Evolutionary conservation across 768 basidiomycete genomes (phyloP), one percentile per base, ranked within the genome.

Genomic region (Tricholoma furcatifolium): DNA sequence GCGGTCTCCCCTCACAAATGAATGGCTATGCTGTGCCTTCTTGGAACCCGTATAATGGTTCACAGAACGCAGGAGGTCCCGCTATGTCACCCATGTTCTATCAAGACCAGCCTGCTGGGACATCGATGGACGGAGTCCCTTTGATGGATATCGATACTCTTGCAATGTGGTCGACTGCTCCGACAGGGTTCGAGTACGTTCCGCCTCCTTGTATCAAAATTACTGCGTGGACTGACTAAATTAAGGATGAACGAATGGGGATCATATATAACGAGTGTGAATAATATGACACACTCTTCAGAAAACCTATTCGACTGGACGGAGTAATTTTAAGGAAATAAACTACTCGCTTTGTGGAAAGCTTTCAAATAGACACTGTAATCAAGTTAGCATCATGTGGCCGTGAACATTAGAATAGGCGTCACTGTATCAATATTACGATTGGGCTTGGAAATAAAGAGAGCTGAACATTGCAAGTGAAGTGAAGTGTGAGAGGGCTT

Each of bases 121-220:
- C 17, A 11, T 38, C 38, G 32, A 52, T 59, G 2, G 60, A 63
- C 21, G 58, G 66, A 21, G 60, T 65, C 31, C 64, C 66, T 14
- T 49, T 67, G 32, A 67, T 77, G 63, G 77, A 84, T 57, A 67
- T 70, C 50, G 79, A 80, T 50, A 77, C 77, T 41, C 74, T 84
- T 58, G 72, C 74, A 12, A 81, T 85, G 79, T 87, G 84, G 85
- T 80, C 82, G 10, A 74, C 70, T 46, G 81, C 83, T 20, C 83
- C 83, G 12, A 74, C 75, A 11, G 76, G 77, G 17, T 84, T 83
- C 50, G 82, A 82, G 85, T 87, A 60, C 59, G 83, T 70, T 4
- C 35, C 45, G 30, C 51, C 9, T 40, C 15, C 6, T 42, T 50
- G 49, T 39, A 23, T 4, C 10, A 47, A 3, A 27, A 7, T 7